Evolutionary conservation across 1,284 basidiomycete species (phyloP).

Genomic region (Ustilago esculenta): DNA sequence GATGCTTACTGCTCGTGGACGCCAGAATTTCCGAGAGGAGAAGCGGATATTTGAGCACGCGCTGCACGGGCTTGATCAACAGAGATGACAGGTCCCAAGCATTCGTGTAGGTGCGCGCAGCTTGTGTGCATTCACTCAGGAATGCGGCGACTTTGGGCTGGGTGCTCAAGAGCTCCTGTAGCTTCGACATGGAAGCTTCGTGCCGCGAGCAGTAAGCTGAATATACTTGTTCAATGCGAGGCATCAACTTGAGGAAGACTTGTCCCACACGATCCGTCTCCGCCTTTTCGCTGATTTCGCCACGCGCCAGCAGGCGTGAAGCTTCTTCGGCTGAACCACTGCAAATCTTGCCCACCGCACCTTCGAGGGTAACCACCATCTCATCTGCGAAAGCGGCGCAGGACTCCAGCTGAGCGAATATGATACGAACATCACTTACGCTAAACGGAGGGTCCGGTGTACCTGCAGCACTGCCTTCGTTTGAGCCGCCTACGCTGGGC

Average conservation of each 20-base stretch:
- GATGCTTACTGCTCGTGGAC: constrained; percentile 77
- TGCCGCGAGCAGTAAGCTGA: constrained; percentile 88
- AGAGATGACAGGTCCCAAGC: constrained; percentile 94
- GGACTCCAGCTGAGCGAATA: constrained; percentile 82
- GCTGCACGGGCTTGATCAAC: constrained; percentile 74
- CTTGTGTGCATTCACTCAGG: constrained; percentile 66
- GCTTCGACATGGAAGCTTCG: constrained; percentile 77
- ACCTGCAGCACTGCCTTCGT: constrained; percentile 4
- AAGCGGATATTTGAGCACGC: constrained; percentile 80
- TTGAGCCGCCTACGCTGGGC: neutral
- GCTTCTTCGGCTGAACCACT: constrained; percentile 34
- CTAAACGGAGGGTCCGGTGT: constrained; percentile 71
- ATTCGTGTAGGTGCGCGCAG: constrained; percentile 71
- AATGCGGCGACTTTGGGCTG: constrained; percentile 61
- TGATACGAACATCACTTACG: constrained; percentile 75
- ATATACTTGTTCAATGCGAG: constrained; percentile 80
- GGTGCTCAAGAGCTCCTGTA: constrained; percentile 61
- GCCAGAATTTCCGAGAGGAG: constrained; percentile 78
- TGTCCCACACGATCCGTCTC: constrained; percentile 76
- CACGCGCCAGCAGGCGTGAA: constrained; percentile 19
- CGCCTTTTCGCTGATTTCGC: constrained; percentile 18
- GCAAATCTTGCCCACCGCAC: constrained; percentile 59
- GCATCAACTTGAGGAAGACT: constrained; percentile 80
- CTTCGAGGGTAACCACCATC: constrained; percentile 70
- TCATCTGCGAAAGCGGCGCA: constrained; percentile 78